Percentiles rank a stretch among this genome's conserved stretches.
These are phyloP conservation scores for Colletotrichum abscissum DNA, from an alignment of 2,329 filamentous ascomycete genomes.

Conservation along the genomic window DNA sequence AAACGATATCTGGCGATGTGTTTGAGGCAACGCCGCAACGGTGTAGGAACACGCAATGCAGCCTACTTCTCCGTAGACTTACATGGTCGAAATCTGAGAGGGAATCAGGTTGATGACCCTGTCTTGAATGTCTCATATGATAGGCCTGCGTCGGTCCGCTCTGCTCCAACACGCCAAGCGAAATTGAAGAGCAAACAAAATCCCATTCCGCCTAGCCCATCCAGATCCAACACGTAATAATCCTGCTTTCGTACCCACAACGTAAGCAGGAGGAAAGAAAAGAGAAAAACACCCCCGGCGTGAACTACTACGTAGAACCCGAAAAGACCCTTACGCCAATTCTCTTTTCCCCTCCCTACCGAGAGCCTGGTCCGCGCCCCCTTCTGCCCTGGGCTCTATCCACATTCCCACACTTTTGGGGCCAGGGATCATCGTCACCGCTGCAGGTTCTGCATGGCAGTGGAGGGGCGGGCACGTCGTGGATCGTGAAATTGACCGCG, in stretches of 20 bases:
- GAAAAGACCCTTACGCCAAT: not conserved
- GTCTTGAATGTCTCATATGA: not conserved
- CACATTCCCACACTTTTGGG: not conserved
- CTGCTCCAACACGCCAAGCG: not conserved
- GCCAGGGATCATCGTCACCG: conserved; percentile 10
- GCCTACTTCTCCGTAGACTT: not conserved
- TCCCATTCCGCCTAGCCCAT: too few relatives aligned
- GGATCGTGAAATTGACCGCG: not conserved
- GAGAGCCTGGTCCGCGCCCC: not conserved
- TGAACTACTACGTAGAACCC: not conserved
- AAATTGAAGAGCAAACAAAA: not conserved
- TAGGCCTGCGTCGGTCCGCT: not conserved
- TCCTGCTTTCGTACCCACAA: too few relatives aligned
- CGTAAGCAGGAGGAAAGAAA: not conserved
- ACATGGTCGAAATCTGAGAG: not conserved
- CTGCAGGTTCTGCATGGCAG: not conserved
- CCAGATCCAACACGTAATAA: not conserved
- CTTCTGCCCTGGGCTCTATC: not conserved
- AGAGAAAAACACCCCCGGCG: not conserved
- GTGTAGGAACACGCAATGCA: not conserved
- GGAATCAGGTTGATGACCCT: not conserved
- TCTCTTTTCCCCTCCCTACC: not conserved
- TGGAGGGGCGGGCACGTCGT: not conserved
- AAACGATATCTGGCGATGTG: not conserved
- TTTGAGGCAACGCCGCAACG: not conserved